Evolutionary conservation across 257 asterid species (phyloP).

Genomic region (Scutellaria galericulata): DNA sequence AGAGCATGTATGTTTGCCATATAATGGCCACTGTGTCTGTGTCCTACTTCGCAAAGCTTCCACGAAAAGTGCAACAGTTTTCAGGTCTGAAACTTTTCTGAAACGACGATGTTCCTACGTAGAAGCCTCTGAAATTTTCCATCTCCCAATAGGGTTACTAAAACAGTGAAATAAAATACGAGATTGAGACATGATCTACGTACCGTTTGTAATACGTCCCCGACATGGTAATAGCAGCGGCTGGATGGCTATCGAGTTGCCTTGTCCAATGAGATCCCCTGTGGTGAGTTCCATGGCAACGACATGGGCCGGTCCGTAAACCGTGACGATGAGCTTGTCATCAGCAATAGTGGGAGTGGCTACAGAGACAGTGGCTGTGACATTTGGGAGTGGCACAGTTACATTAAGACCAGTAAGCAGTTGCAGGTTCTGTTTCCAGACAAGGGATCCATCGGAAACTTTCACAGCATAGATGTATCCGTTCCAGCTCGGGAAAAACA

Average conservation of each 20-base stretch:
- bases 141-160: neutral
- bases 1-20: conserved; percentile 56
- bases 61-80: conserved; percentile 59
- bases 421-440: conserved; percentile 49
- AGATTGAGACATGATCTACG: neutral
- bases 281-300: conserved; percentile 41
- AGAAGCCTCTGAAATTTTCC: conserved; percentile 25
- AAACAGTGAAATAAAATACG: too few relatives aligned
- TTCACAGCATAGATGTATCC: conserved; percentile 56
- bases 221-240: conserved; percentile 55
- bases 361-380: conserved; percentile 34
- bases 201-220: conserved; percentile 45
- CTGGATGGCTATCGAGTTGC: conserved; percentile 48
- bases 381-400: conserved; percentile 15
- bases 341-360: conserved; percentile 47
- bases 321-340: conserved; percentile 44
- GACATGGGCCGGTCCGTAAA: conserved; percentile 54
- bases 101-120: conserved; percentile 53
- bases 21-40: conserved; percentile 41
- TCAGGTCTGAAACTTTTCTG: conserved; percentile 41
- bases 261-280: conserved; percentile 55
- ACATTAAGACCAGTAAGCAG: conserved; percentile 44
- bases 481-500: conserved; percentile 64
- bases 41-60: conserved; percentile 57
- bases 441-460: conserved; percentile 44